Conservation (phyloP, 768 basidiomycete species). For the Russula ochroleuca region DNA sequence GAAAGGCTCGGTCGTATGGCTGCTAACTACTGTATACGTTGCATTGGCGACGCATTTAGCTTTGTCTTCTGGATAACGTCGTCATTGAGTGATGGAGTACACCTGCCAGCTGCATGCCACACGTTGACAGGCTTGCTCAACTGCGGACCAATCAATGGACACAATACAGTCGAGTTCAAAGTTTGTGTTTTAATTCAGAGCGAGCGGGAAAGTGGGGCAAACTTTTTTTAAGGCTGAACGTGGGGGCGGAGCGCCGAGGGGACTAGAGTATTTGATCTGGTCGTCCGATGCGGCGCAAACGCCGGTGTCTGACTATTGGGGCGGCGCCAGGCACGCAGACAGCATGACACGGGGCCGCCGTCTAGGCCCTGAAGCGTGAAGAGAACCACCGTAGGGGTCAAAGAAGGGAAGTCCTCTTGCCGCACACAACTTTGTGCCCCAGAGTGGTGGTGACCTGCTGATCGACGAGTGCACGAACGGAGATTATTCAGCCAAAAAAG, state of each 20-base stretch:
- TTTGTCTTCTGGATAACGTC: constrained; percentile 17
- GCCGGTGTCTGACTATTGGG: constrained; percentile 10
- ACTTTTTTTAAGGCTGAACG: constrained; percentile 14
- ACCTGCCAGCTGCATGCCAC: constrained; percentile 8
- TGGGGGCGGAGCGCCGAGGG: constrained; percentile 22
- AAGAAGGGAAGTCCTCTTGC: not conserved
- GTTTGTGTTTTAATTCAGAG: not conserved
- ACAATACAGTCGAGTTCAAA: constrained; percentile 5
- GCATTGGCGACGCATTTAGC: constrained; percentile 22
- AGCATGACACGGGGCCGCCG: constrained; percentile 23
- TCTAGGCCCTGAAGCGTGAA: constrained; percentile 18
- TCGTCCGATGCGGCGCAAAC: constrained; percentile 24
- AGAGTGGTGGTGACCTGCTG: not conserved
- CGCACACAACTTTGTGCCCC: not conserved
- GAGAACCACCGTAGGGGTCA: not conserved
- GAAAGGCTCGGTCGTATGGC: constrained; percentile 17
- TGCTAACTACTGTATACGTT: constrained; percentile 15
- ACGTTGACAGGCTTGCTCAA: constrained; percentile 12
- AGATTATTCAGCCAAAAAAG: constrained; percentile 12
- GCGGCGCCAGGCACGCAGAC: constrained; percentile 20
- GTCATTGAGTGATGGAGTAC: not conserved
- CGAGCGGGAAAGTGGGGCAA: not conserved
- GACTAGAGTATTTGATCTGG: constrained; percentile 16
- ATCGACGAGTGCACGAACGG: constrained; percentile 16
- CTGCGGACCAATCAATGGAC: constrained; percentile 1